Percentiles rank a stretch among this genome's conserved stretches.
Evolutionary conservation across 257 asterid genomes (phyloP).

Genomic region (Nicotiana attenuata): DNA sequence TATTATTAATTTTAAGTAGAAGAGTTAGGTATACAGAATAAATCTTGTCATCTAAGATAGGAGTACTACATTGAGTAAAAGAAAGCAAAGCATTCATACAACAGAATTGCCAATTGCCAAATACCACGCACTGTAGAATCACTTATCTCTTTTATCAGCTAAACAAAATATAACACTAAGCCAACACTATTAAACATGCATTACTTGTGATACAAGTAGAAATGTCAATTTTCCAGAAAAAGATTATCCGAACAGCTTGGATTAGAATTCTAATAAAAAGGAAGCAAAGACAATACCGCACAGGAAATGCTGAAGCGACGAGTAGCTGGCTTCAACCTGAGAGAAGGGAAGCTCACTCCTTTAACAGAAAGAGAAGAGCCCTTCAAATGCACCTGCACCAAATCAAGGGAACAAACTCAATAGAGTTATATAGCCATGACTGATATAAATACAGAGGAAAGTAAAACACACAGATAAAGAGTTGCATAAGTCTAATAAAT

Average conservation of each 20-base stretch:
- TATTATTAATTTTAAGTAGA: too few relatives aligned
- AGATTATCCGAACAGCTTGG: background rate
- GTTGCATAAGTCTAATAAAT: background rate
- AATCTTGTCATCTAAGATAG: too few relatives aligned
- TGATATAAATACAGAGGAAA: background rate
- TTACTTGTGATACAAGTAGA: too few relatives aligned
- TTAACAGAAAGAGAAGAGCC: slow-evolving; percentile 25
- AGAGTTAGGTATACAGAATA: too few relatives aligned
- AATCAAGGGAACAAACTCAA: background rate
- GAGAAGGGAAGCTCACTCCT: slow-evolving; percentile 32
- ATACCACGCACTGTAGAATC: background rate
- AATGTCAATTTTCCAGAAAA: background rate
- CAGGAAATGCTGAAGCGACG: slow-evolving; percentile 59
- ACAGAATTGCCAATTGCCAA: too few relatives aligned
- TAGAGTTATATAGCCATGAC: background rate
- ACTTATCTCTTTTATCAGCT: background rate
- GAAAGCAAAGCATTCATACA: too few relatives aligned
- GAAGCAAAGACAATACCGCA: slow-evolving; percentile 25
- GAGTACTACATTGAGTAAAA: too few relatives aligned
- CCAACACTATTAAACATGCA: background rate
- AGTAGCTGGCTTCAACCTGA: slow-evolving; percentile 32
- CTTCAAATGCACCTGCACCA: slow-evolving; percentile 26
- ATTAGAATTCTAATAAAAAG: background rate
- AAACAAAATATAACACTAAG: background rate
- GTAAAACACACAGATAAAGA: background rate